phyloP scores from a whole-genome alignment of 2,329 filamentous ascomycete species.

The Cordyceps fumosorosea region DNA sequence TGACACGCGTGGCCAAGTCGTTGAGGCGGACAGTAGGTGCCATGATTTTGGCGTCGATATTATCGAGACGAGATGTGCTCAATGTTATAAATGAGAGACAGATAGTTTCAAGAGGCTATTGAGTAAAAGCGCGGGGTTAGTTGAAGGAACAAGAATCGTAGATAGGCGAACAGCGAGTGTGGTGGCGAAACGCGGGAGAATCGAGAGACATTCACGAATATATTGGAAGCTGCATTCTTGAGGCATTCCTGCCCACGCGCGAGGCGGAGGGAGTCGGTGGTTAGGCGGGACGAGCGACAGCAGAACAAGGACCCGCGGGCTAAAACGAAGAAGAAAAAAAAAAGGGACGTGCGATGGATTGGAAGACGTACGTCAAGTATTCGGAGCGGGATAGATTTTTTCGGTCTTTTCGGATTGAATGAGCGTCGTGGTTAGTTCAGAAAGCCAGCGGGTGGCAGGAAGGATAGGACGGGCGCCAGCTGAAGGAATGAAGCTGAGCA shows the following conservation, averaged over 20 bases:
- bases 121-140: neutral
- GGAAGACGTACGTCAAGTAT: slow-evolving; percentile 5
- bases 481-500: slow-evolving; percentile 27
- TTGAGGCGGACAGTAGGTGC: slow-evolving; percentile 5
- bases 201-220: neutral
- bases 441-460: slow-evolving; percentile 17
- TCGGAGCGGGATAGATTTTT: neutral
- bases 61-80: slow-evolving; percentile 15
- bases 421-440: slow-evolving; percentile 11
- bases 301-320: neutral
- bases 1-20: neutral
- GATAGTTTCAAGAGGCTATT: slow-evolving; percentile 18
- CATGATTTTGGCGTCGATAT: slow-evolving; percentile 12
- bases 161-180: neutral
- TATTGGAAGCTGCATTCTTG: slow-evolving; percentile 10
- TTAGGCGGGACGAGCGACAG: neutral
- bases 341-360: neutral
- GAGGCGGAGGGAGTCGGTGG: neutral
- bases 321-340: neutral
- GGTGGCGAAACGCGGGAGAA: neutral
- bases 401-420: slow-evolving; percentile 1
- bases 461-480: slow-evolving; percentile 35
- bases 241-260: neutral
- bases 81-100: slow-evolving; percentile 14
- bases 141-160: neutral